Percentiles rank a stretch among this genome's conserved stretches.
Conservation (phyloP, 129 eudicot species). For the Gnaphalium uliginosum region DNA sequence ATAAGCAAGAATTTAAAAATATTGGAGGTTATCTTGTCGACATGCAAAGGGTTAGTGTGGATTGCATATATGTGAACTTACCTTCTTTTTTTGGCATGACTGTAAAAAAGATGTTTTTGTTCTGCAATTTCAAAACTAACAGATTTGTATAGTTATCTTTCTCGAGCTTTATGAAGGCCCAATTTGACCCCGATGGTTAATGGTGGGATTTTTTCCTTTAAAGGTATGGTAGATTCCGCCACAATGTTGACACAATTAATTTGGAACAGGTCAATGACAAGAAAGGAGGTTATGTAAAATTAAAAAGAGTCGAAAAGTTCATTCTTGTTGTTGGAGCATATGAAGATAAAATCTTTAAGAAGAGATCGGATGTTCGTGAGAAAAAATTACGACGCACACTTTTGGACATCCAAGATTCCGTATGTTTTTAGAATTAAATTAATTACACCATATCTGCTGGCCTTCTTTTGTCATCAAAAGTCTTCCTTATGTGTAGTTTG, state of each 20-base stretch:
- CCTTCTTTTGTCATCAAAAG: background rate
- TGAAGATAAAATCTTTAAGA: slow-evolving; percentile 61
- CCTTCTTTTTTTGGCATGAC: background rate
- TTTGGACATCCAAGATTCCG: slow-evolving; percentile 24
- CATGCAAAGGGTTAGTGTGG: slow-evolving; percentile 41
- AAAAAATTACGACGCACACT: slow-evolving; percentile 29
- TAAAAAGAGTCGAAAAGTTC: slow-evolving; percentile 63
- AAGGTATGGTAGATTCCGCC: too few species aligned
- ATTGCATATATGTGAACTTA: background rate
- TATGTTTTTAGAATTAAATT: slow-evolving; percentile 24
- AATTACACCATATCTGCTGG: background rate
- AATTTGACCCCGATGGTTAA: too few species aligned
- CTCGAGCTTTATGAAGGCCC: background rate
- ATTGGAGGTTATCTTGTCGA: slow-evolving; percentile 65
- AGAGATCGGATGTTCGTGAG: slow-evolving; percentile 41
- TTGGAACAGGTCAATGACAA: slow-evolving; percentile 41
- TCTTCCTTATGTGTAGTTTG: background rate
- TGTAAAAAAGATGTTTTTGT: background rate
- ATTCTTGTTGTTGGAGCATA: slow-evolving; percentile 47
- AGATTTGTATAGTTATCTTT: background rate
- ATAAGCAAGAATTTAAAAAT: slow-evolving; percentile 50
- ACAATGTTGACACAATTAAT: background rate
- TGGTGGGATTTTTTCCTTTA: too few species aligned
- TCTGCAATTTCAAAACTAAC: background rate
- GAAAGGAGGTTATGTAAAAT: slow-evolving; percentile 42